Conservation (phyloP, 2,329 filamentous ascomycete genomes). For the Acrocalymma vagum region DNA sequence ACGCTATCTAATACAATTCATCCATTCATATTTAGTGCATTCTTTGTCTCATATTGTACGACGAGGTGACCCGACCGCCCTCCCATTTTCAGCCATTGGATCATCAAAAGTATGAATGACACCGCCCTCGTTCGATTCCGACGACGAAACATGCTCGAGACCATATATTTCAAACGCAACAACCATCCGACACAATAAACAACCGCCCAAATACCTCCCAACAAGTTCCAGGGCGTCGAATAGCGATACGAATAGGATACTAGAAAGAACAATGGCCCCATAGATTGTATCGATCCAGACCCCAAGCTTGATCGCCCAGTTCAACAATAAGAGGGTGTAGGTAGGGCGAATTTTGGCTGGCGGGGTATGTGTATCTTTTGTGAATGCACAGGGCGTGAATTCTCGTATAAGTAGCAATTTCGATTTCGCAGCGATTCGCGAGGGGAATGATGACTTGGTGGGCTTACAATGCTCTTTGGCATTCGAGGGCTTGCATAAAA, state of each 20-base stretch:
- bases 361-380: not conserved
- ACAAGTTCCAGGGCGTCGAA: slow-evolving; percentile 2
- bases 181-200: not conserved
- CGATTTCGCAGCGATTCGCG: too few relatives aligned
- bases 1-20: too few relatives aligned
- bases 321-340: not conserved
- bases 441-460: too few relatives aligned
- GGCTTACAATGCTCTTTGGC: not conserved
- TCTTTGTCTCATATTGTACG: too few relatives aligned
- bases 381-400: slow-evolving; percentile 4
- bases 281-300: slow-evolving; percentile 3
- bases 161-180: slow-evolving; percentile 8
- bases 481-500: not conserved
- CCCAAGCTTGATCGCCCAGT: slow-evolving; percentile 5
- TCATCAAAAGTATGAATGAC: too few relatives aligned
- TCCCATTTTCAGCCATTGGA: too few relatives aligned
- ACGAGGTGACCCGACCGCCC: too few relatives aligned
- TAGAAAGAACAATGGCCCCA: slow-evolving; percentile 3
- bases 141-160: too few relatives aligned
- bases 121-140: too few relatives aligned
- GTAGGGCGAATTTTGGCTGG: not conserved
- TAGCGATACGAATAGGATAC: slow-evolving; percentile 2
- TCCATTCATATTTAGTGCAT: too few relatives aligned
- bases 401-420: too few relatives aligned
- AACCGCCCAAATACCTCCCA: not conserved